Evolutionary conservation across 352 stramenopile genomes (phyloP).

Genomic region (Phytophthora multivora): DNA sequence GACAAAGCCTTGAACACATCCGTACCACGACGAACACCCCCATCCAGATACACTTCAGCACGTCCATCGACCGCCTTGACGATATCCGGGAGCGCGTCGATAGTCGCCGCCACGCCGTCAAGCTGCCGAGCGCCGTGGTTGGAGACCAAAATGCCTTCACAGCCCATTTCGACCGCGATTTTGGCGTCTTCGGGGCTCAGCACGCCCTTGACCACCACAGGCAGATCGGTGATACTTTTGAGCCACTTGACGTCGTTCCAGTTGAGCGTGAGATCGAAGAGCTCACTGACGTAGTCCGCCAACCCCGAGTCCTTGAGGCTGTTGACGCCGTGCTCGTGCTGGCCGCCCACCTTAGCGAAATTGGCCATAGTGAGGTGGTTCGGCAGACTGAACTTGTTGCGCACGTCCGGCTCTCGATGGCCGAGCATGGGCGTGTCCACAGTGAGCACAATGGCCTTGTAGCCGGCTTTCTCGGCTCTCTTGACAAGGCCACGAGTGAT

Average conservation of each 20-base stretch:
- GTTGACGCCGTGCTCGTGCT: conserved; percentile 67
- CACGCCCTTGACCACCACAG: conserved; percentile 94
- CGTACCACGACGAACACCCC: conserved; percentile 93
- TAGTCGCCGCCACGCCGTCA: conserved; percentile 88
- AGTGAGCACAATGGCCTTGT: conserved; percentile 95
- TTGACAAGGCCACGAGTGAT: conserved; percentile 92
- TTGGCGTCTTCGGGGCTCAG: conserved; percentile 93
- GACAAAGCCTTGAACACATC: conserved; percentile 94
- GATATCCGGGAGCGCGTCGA: conserved; percentile 93
- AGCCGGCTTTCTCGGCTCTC: conserved; percentile 92
- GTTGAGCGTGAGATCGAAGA: conserved; percentile 95
- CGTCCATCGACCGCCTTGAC: conserved; percentile 81
- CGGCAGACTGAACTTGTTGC: conserved; percentile 91
- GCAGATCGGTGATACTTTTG: conserved; percentile 91
- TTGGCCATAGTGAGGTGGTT: conserved; percentile 66
- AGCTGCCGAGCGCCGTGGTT: conserved; percentile 95
- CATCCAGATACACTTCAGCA: conserved; percentile 94
- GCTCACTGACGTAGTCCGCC: conserved; percentile 62
- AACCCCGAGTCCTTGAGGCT: conserved; percentile 36
- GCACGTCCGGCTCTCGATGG: conserved; percentile 94
- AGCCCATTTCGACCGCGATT: conserved; percentile 90
- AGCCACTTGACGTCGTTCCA: conserved; percentile 94
- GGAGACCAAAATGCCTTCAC: conserved; percentile 91
- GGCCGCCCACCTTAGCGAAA: conserved; percentile 48
- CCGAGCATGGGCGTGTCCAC: conserved; percentile 96